Evolutionary conservation across 2,329 filamentous ascomycete species (phyloP).

Genomic region (Talaromyces sp.): DNA sequence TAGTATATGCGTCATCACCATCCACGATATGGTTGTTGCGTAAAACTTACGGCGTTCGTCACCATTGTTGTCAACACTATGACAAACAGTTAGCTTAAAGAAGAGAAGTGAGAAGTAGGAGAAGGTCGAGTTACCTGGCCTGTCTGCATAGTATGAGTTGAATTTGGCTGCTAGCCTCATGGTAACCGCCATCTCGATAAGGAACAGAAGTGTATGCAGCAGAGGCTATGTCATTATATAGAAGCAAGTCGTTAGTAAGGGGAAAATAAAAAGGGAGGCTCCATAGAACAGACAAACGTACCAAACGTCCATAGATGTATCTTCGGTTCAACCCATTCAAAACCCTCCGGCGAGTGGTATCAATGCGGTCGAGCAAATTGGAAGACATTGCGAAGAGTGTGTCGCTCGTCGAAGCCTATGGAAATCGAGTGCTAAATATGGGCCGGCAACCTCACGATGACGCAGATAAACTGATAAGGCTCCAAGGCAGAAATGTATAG

Average conservation of each 20-base stretch:
- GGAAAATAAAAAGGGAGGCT: background rate
- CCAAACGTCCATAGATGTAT: slow-evolving; percentile 47
- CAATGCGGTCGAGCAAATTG: slow-evolving; percentile 37
- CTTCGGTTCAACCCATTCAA: slow-evolving; percentile 45
- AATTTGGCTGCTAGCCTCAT: slow-evolving; percentile 80
- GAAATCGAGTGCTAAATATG: background rate
- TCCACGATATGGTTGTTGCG: background rate
- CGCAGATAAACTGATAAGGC: slow-evolving; percentile 30
- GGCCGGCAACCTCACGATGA: slow-evolving; percentile 34
- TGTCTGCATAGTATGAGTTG: slow-evolving; percentile 89
- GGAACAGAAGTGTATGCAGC: slow-evolving; percentile 76
- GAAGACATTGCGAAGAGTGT: slow-evolving; percentile 7
- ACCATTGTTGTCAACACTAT: slow-evolving; percentile 96
- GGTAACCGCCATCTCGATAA: slow-evolving; percentile 84
- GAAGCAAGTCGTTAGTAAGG: slow-evolving; percentile 14
- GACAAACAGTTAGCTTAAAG: slow-evolving; percentile 5
- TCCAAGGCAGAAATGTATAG: background rate
- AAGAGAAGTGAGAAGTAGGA: background rate
- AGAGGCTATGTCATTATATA: slow-evolving; percentile 62
- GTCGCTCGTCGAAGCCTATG: background rate
- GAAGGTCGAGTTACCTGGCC: slow-evolving; percentile 61
- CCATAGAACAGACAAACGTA: slow-evolving; percentile 21
- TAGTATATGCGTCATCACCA: background rate
- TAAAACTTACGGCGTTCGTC: slow-evolving; percentile 73
- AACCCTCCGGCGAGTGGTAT: slow-evolving; percentile 38